Conservation (phyloP, 306 rosid genomes). For the Nissolia schottii region DNA sequence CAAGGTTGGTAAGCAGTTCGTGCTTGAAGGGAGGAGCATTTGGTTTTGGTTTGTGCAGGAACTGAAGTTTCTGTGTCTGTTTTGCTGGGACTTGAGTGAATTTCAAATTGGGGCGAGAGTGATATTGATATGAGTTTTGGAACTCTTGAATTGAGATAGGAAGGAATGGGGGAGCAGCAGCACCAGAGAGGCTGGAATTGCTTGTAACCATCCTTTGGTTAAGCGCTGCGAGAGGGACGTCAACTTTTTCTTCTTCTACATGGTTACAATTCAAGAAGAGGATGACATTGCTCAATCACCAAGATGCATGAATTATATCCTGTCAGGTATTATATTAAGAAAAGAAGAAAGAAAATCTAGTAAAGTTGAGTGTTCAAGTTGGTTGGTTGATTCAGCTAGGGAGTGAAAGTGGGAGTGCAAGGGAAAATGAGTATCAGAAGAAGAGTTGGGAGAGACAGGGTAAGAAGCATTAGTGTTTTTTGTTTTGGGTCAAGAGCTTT, state of each 20-base stretch:
- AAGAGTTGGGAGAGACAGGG: conserved; percentile 2
- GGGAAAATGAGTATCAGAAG: not conserved
- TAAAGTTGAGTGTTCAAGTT: conserved; percentile 32
- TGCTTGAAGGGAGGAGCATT: not conserved
- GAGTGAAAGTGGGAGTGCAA: not conserved
- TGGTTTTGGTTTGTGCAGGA: conserved; percentile 11
- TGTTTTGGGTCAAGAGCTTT: too few relatives aligned
- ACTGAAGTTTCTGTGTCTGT: not conserved
- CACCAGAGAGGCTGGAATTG: conserved; percentile 19
- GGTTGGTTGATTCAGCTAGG: conserved; percentile 16
- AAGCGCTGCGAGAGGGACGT: not conserved
- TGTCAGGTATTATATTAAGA: not conserved
- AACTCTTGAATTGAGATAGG: conserved; percentile 25
- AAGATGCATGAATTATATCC: not conserved
- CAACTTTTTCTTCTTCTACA: not conserved
- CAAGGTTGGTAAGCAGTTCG: conserved; percentile 19
- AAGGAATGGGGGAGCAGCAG: conserved; percentile 12
- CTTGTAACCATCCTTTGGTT: conserved; percentile 25
- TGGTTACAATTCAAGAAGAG: not conserved
- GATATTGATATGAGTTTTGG: not conserved
- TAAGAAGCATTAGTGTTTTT: too few relatives aligned
- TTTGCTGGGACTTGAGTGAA: conserved; percentile 16
- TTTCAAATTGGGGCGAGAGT: conserved; percentile 26
- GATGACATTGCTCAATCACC: not conserved
- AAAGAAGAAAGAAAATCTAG: not conserved